A percentile compares a stretch with the other conserved stretches of the same genome.
phyloP scores from a whole-genome alignment of 202 grass and related monocot genomes.

The Digitaria exilis region DNA sequence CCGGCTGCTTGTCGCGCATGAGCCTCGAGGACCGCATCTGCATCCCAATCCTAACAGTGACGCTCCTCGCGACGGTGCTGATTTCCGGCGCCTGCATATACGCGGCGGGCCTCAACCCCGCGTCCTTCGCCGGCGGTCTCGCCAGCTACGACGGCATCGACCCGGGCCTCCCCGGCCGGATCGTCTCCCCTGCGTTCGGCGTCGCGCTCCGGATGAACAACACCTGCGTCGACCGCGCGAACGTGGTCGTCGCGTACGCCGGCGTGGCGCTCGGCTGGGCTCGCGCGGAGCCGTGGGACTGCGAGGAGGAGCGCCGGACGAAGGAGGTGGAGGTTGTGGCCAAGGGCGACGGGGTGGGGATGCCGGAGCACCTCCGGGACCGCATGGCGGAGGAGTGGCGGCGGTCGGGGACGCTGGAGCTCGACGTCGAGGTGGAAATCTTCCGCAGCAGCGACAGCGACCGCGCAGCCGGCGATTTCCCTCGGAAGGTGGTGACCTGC shows the following conservation, averaged over 20 bases:
- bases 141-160: conserved; percentile 25
- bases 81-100: not conserved
- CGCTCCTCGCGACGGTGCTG: not conserved
- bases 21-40: not conserved
- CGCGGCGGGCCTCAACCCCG: not conserved
- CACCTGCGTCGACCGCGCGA: conserved; percentile 18
- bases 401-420: conserved; percentile 3
- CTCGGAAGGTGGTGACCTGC: not conserved
- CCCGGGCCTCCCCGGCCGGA: not conserved
- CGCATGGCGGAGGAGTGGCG: conserved; percentile 37
- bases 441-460: not conserved
- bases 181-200: conserved; percentile 33
- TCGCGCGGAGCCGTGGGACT: conserved; percentile 9
- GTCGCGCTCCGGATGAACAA: conserved; percentile 22
- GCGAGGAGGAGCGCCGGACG: not conserved
- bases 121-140: conserved; percentile 21
- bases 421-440: not conserved
- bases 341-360: not conserved
- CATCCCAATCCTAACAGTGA: not conserved
- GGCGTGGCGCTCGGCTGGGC: conserved; percentile 25
- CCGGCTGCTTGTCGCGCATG: not conserved
- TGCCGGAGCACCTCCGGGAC: conserved; percentile 14
- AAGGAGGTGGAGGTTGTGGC: too few species aligned
- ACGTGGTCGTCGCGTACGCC: conserved; percentile 1
- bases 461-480: not conserved